Evolutionary conservation across 1,284 basidiomycete species (phyloP), one percentile per base, ranked within the genome.

Genomic region (Mycena sp.): DNA sequence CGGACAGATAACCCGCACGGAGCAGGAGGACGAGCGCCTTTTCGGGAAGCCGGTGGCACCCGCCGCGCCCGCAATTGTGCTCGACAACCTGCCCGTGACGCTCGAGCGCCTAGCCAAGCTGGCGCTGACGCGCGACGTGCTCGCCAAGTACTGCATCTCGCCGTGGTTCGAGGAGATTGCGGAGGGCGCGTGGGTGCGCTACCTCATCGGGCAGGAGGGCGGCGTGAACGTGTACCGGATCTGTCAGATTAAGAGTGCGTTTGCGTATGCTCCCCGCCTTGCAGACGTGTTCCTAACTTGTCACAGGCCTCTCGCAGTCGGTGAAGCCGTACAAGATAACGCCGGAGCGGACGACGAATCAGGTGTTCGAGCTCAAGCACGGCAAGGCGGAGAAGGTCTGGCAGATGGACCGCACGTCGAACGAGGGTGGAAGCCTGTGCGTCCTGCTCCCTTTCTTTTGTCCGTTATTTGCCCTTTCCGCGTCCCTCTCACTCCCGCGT

Each of bases 151-250:
- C 69, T 87, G 83, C 72, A 79, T 89, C 78, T 81, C 85, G 44
- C 87, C 94, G n/a, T 88, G 90, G 89, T 92, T 92, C 78, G 84
- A 90, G 71, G 87, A 93, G 29, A 28, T 19, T 29, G 55, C 14
- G 9, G 12, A 44, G 95, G 94, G 89, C 53, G 85, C 87, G 28
- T 96, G 88, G 84, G 93, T 96, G 6, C 85, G 94, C 25, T 90
- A 92, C 70, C 81, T 93, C 40, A 87, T 92, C 69, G 88, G 88
- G 0, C 69, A 79, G 7, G 6, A 50, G 23, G 17, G 16, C 19
- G 26, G 11, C 4, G 83, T 86, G 32, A 53, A 76, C 80, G 85
- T 92, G 38, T 97, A 98, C 77, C 87, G 95, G 48, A 83, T 95
- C 61, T 95, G 94, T 73, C 87, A 93, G 75, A 82, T 97, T 41